phyloP scores from a whole-genome alignment of 2,329 filamentous ascomycete genomes.

The Penicillium sp. region DNA sequence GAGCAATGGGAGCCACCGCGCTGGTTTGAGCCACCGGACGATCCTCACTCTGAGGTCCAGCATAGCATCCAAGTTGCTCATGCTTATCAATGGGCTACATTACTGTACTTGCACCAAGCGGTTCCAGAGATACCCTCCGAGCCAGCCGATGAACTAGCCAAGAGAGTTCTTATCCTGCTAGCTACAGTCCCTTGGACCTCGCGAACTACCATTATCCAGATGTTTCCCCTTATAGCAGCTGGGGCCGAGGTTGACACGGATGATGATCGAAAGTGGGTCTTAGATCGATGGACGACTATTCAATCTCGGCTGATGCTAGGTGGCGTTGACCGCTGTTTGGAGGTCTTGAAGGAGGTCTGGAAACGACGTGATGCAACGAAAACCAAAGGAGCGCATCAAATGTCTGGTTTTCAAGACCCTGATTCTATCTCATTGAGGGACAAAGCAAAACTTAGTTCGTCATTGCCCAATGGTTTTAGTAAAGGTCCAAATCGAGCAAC shows the following conservation, averaged over 20 bases:
- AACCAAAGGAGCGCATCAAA: constrained; percentile 30
- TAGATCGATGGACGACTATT: constrained; percentile 62
- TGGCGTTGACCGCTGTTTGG: constrained; percentile 64
- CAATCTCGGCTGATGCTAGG: constrained; percentile 63
- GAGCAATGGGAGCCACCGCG: constrained; percentile 61
- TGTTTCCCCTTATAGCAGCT: constrained; percentile 67
- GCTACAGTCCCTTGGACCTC: constrained; percentile 63
- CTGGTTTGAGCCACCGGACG: constrained; percentile 61
- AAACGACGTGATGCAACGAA: constrained; percentile 57
- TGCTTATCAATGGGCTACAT: constrained; percentile 65
- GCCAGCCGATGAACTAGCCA: constrained; percentile 58
- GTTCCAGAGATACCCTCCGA: constrained; percentile 66
- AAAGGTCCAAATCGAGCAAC: constrained; percentile 18
- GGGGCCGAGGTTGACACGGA: constrained; percentile 61
- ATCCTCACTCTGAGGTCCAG: constrained; percentile 60
- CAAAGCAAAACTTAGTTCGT: background rate
- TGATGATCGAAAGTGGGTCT: constrained; percentile 65
- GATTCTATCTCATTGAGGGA: background rate
- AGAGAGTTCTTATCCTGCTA: constrained; percentile 60
- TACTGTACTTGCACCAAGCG: constrained; percentile 66
- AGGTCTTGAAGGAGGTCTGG: constrained; percentile 68
- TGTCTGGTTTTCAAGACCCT: background rate
- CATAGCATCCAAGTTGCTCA: constrained; percentile 66
- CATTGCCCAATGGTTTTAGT: background rate
- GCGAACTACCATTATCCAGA: constrained; percentile 65